A percentile compares a stretch with the other conserved stretches of the same genome.
These are phyloP conservation scores for Phlegmacium glaucopus DNA, from an alignment of 768 basidiomycete genomes.

Conservation along the genomic window DNA sequence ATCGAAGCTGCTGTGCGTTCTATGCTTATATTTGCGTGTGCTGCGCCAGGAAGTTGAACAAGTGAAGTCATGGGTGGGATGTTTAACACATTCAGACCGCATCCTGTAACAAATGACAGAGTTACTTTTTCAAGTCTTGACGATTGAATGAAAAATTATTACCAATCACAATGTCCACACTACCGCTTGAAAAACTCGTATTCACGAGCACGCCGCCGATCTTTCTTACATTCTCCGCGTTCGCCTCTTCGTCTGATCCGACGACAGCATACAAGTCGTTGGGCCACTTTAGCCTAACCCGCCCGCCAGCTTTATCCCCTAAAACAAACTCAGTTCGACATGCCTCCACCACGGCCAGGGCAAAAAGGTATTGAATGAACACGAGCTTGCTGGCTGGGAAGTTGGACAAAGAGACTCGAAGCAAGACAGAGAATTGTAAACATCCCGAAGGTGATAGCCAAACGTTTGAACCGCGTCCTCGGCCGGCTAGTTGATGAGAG, in stretches of 20 bases:
- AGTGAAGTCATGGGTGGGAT: constrained; percentile 80
- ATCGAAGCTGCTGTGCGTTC: constrained; percentile 76
- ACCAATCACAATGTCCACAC: constrained; percentile 83
- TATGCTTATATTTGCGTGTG: constrained; percentile 44
- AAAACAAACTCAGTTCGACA: constrained; percentile 61
- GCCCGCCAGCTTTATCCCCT: constrained; percentile 42
- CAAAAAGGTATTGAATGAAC: constrained; percentile 91
- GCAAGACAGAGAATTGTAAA: constrained; percentile 76
- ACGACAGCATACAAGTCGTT: constrained; percentile 87
- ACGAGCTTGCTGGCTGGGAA: constrained; percentile 66
- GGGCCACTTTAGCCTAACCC: constrained; percentile 90
- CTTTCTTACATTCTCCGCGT: constrained; percentile 59
- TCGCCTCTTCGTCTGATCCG: constrained; percentile 23
- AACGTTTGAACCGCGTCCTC: constrained; percentile 83
- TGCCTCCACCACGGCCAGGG: constrained; percentile 85
- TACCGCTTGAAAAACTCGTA: constrained; percentile 72
- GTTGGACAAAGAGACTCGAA: constrained; percentile 48
- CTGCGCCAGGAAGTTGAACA: constrained; percentile 50
- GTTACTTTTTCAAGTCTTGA: neutral
- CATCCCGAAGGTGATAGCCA: constrained; percentile 95
- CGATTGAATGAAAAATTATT: constrained; percentile 16
- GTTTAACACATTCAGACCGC: constrained; percentile 86
- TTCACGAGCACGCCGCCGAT: constrained; percentile 92
- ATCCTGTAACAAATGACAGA: constrained; percentile 48
- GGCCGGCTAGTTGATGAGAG: constrained; percentile 80